Conservation (phyloP, 441 rosid species). For the Eruca vesicaria region DNA sequence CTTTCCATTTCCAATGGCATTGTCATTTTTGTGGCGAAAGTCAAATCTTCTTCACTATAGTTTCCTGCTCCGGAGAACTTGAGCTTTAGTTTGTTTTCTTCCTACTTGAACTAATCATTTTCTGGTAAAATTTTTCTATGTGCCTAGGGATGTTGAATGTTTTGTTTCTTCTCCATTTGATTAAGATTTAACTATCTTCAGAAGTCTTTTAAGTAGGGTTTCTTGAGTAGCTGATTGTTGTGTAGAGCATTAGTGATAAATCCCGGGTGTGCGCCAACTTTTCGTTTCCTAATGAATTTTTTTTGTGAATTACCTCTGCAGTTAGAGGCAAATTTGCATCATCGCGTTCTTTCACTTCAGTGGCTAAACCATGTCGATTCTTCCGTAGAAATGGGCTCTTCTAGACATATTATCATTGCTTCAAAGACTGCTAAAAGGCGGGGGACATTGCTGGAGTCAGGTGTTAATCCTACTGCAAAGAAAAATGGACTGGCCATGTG, state of each 20-base stretch:
- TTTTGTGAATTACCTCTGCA: constrained; percentile 36
- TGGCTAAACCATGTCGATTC: constrained; percentile 85
- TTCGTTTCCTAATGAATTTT: constrained; percentile 6
- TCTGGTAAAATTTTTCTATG: neutral
- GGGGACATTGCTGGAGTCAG: constrained; percentile 49
- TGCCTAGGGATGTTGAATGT: constrained; percentile 13
- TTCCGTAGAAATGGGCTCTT: constrained; percentile 65
- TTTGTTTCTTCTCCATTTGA: constrained; percentile 5
- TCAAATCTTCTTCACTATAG: neutral
- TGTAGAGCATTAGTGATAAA: constrained; percentile 13
- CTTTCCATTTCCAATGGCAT: constrained; percentile 20
- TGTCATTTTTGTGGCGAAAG: constrained; percentile 2
- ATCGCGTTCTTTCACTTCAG: constrained; percentile 70
- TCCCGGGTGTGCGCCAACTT: neutral
- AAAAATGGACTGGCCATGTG: constrained; percentile 57
- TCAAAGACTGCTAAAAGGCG: constrained; percentile 70
- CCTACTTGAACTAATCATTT: constrained; percentile 4
- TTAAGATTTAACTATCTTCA: neutral
- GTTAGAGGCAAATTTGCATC: constrained; percentile 82
- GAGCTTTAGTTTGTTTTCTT: constrained; percentile 2
- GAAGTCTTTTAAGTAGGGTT: neutral
- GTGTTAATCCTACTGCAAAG: constrained; percentile 52
- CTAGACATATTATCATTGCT: constrained; percentile 60
- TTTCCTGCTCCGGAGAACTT: neutral
- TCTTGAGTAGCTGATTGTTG: constrained; percentile 9